Percentiles rank a stretch among this genome's conserved stretches.
phyloP scores from a whole-genome alignment of 176 grass and related monocot species.

The Ensete ventricosum region DNA sequence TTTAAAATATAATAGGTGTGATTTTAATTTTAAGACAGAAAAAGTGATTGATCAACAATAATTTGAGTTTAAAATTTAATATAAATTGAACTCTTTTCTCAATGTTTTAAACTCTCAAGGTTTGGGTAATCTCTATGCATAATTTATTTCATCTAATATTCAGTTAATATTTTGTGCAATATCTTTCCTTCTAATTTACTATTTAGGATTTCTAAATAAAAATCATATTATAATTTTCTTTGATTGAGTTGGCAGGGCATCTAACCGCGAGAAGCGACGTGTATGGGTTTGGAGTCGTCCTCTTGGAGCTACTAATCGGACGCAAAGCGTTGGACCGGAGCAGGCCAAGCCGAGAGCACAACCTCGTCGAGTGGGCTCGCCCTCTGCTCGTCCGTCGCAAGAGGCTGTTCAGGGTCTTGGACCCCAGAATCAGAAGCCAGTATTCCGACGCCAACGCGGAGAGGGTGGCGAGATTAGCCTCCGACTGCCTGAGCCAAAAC shows the following conservation, averaged over 20 bases:
- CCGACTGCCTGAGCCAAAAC: conserved; percentile 77
- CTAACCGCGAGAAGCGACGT: conserved; percentile 81
- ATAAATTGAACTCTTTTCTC: no score
- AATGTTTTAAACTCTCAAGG: no score
- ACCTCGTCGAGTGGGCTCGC: conserved; percentile 90
- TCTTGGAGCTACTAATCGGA: conserved; percentile 86
- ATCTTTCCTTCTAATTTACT: not conserved
- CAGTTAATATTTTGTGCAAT: not conserved
- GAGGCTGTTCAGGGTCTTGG: conserved; percentile 77
- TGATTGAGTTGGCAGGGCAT: conserved; percentile 41
- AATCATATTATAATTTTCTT: not conserved
- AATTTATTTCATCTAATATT: no score
- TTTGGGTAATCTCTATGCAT: no score
- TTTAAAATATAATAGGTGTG: no score
- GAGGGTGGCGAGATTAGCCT: conserved; percentile 61
- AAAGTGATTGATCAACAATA: no score
- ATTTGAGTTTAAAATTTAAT: no score
- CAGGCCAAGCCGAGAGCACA: conserved; percentile 59
- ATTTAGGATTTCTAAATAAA: conserved; percentile 9
- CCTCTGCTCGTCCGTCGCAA: conserved; percentile 74
- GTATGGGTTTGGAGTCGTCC: conserved; percentile 89
- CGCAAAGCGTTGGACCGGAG: conserved; percentile 82
- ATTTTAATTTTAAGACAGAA: no score
- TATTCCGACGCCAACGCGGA: conserved; percentile 62
- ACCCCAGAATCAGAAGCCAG: conserved; percentile 83